Evolutionary conservation across 2,329 filamentous ascomycete genomes (phyloP), one percentile per base, ranked within the genome.

Genomic region (Rhynchosporium graminicola): DNA sequence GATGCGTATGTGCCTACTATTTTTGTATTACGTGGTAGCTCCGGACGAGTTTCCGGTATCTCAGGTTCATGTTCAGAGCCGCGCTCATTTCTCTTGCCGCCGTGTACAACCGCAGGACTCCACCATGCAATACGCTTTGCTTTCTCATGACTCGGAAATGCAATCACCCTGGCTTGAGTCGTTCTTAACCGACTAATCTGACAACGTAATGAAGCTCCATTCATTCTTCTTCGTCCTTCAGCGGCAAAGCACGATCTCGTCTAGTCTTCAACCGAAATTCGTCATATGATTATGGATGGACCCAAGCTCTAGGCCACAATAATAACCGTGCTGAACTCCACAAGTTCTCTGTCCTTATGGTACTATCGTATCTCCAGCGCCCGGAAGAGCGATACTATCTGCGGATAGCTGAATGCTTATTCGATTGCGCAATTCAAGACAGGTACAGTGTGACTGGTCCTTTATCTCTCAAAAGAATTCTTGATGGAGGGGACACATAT

Each of bases 71-170:
- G n/a, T 20, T 29, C 13, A 12, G 51, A 54, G 51, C 38, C 51
- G 51, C 20, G 51, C 15, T 54, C 51, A 54, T 54, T 54, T 54
- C 51, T 54, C 51, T 54, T 54, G 51, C 51, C 51, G 51, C 51
- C 51, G 20, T 20, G 51, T 42, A 42, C 51, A 42, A 54, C 51
- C 51, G 51, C 51, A 54, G 15, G 31, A 52, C 33, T 10, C 33
- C 33, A 36, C 33, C 33, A 36, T 36, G 33, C 26, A 54, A 54
- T 52, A 33, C 33, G 51, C 36, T 42, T 42, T 54, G 20, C 20
- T 20, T 20, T 20, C 1, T 20, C 20, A 20, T 20, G 20, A 20
- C 20, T 20, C 20, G 20, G 20, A 20, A 20, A 20, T 20, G 20
- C 20, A 20, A 48, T 5, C 26, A 28, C 8, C 12, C 12, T 48